These are phyloP conservation scores for Talaromyces adpressus DNA, from an alignment of 495 filamentous ascomycete species.

Conservation along the genomic window DNA sequence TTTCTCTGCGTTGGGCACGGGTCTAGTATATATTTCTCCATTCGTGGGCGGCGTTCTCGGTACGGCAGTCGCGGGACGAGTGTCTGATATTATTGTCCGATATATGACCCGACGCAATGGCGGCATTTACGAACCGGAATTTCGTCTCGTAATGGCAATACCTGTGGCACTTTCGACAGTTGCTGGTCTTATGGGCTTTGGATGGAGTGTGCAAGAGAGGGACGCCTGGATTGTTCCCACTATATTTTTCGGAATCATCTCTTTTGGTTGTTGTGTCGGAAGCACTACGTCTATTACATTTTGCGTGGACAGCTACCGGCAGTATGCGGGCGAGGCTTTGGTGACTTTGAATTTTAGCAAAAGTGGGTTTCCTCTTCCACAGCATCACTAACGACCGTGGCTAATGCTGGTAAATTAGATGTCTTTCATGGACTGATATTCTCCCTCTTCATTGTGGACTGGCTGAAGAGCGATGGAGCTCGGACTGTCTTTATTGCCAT, in stretches of 20 bases:
- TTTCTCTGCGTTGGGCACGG: conserved; percentile 72
- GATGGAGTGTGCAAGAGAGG: conserved; percentile 73
- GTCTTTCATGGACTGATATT: conserved; percentile 86
- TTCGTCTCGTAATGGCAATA: conserved; percentile 83
- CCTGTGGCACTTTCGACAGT: conserved; percentile 74
- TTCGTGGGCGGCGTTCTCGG: conserved; percentile 87
- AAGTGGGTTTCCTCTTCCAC: conserved; percentile 35
- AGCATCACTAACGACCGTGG: background rate
- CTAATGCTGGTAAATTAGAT: conserved; percentile 35
- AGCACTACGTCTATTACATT: conserved; percentile 95
- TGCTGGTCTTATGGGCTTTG: conserved; percentile 87
- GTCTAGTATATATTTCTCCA: conserved; percentile 82
- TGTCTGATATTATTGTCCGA: conserved; percentile 77
- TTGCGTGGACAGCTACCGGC: conserved; percentile 85
- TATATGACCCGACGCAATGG: conserved; percentile 78
- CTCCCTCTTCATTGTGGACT: conserved; percentile 82
- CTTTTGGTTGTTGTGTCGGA: conserved; percentile 87
- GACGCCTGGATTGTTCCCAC: conserved; percentile 89
- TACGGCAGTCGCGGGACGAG: conserved; percentile 82
- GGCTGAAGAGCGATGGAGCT: conserved; percentile 69
- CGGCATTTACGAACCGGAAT: conserved; percentile 94
- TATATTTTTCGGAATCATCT: conserved; percentile 84
- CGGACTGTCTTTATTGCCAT: conserved; percentile 75
- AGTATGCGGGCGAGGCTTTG: conserved; percentile 90
- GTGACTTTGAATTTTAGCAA: conserved; percentile 95